Base-by-base conservation (phyloP, 208 protist species). In the Acanthamoeba royreba region DNA sequence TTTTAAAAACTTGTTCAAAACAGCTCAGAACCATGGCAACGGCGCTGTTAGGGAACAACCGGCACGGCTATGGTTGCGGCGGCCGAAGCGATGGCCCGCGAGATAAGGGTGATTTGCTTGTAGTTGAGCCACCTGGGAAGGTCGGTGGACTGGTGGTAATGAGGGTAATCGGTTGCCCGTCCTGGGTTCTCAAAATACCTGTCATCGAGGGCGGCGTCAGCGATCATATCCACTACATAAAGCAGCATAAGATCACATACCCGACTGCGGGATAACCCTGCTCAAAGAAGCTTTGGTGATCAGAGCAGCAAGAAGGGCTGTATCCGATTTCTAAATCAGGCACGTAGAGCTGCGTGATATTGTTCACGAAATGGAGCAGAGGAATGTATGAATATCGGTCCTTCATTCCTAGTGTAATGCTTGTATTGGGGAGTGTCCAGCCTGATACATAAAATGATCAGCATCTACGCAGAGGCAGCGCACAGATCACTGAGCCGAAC, bases 231-330 rank as follows among this genome's bases (percentile, higher is more conserved):
- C 13, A 9, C 49, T 19, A 55, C 49, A 19, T 55, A 55, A 19
- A 55, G 49, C n/a, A 13, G 55, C 55, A 31, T n/a, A 8, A 5
- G 61, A 72, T 40, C 8, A 0, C 66, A 22, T 77, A 92, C 42
- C 86, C 86, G 35, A 92, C 86, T 2, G 86, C 86, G 9, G 86
- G 86, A 33, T 52, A 92, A 42, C 86, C 86, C 45, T 92, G 86
- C 31, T 92, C 86, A 35, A 79, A 92, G 86, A 92, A 92, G 86
- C 53, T 77, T 53, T 92, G 86, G 86, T 92, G 86, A 22, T 92
- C 86, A 17, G 86, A 92, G 28, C 86, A 92, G 86, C 86, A 92
- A 33, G 86, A 92, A 2, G 86, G 53, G 86, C 86, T 92, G 49
- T 28, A 74, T 25, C 53, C 49, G 43, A 92, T 40, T 5, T 15